phyloP scores from a whole-genome alignment of 805 yeast species.

The Lachancea quebecensis region DNA sequence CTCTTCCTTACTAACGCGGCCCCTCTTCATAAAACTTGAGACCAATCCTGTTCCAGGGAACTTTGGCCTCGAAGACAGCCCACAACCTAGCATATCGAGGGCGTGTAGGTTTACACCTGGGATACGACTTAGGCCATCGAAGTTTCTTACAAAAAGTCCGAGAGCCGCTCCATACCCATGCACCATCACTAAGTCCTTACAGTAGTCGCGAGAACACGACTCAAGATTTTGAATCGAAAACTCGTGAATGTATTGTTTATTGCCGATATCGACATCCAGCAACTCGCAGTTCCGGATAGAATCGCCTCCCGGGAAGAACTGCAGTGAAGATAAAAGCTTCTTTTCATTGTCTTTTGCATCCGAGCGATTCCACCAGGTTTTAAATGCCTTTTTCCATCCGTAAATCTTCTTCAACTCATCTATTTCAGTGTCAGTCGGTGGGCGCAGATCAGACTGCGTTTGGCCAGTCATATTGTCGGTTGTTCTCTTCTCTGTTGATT shows the following conservation, averaged over 20 bases:
- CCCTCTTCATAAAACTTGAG: conserved; percentile 50
- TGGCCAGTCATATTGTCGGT: neutral
- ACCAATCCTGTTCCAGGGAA: conserved; percentile 53
- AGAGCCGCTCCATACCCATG: conserved; percentile 97
- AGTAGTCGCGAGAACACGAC: conserved; percentile 62
- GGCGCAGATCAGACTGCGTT: neutral
- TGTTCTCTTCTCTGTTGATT: too few species aligned
- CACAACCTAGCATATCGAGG: conserved; percentile 84
- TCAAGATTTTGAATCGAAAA: conserved; percentile 51
- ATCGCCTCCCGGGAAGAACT: conserved; percentile 52
- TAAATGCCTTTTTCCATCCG: conserved; percentile 31
- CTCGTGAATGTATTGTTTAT: conserved; percentile 57
- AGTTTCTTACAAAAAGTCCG: conserved; percentile 75
- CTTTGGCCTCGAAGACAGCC: conserved; percentile 75
- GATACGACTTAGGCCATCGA: conserved; percentile 40
- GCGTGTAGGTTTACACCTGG: conserved; percentile 72
- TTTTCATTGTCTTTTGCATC: conserved; percentile 37
- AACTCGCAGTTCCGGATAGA: conserved; percentile 41
- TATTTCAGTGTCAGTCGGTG: neutral
- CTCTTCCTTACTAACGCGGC: conserved; percentile 21
- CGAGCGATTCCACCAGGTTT: conserved; percentile 38
- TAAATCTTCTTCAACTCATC: conserved; percentile 9
- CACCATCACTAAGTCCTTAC: conserved; percentile 57
- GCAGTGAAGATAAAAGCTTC: conserved; percentile 47
- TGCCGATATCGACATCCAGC: conserved; percentile 49